Base-by-base conservation (phyloP, 768 basidiomycete species). In the button mushroom (Agaricus bisporus) region DNA sequence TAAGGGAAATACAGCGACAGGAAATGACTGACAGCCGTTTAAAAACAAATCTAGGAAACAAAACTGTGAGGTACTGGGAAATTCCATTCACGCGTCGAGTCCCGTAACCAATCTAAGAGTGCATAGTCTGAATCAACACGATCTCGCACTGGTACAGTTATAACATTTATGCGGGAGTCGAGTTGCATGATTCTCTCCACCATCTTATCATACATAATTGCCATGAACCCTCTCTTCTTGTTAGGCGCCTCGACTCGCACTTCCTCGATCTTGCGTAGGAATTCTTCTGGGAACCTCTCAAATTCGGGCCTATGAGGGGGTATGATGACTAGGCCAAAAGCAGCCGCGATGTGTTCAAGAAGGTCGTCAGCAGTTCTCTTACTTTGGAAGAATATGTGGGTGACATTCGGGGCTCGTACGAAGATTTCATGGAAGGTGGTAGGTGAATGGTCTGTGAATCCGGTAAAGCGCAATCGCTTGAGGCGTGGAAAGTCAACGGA, bases 401-500 rank as follows among this genome's bases (percentile, higher is more conserved):
- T 50, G 37, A 59, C 51, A 11, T 42, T 41, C 0, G 58, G 58
- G 1, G 55, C 55, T 18, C 53, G 55, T 1, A 46, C 17, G 20
- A 39, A 22, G 20, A 59, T 59, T 20, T 59, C 55, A 6, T 59
- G 59, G 57, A 68, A 64, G 8, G 66, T 59, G 25, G 51, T 43
- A 17, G 41, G 20, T 9, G 61, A 63, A 45, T 63, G 63, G 47
- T 62, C 61, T 11, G 44, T 56, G 48, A 60, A 63, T 14, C 59
- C 58, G 18, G 59, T 60, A 41, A 65, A 54, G 11, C 60, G 61
- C 0, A 66, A 53, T 10, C 54, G 55, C 10, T 51, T 62, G 20
- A 67, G 64, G 20, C 59, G 56, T 14, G 58, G 62, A 50, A 63
- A 66, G n/a, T 50, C 49, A 11, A 50, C 49, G 5, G 54, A 18